These are phyloP conservation scores for Fibroporia radiculosa DNA, from an alignment of 768 basidiomycete species.

Conservation along the genomic window DNA sequence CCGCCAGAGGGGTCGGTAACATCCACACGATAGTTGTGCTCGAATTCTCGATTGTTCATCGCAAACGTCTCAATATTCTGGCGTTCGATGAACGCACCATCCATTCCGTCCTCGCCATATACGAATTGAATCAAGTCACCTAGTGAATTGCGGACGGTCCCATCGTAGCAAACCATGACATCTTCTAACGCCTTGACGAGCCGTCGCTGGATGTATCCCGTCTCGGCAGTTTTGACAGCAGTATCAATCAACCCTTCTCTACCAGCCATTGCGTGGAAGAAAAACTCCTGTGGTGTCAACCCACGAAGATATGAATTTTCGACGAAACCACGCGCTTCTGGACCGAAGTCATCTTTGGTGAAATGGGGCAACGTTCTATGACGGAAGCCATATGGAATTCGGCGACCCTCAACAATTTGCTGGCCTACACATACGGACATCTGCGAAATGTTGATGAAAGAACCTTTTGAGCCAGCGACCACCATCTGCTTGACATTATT, in stretches of 20 bases:
- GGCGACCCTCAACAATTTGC: slow-evolving; percentile 95
- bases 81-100: slow-evolving; percentile 94
- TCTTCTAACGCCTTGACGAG: slow-evolving; percentile 98
- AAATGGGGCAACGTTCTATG: slow-evolving; percentile 97
- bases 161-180: slow-evolving; percentile 95
- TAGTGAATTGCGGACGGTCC: slow-evolving; percentile 94
- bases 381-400: slow-evolving; percentile 96
- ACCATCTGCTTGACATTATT: slow-evolving; percentile 99
- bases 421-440: slow-evolving; percentile 99
- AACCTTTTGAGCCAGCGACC: slow-evolving; percentile 96
- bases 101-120: slow-evolving; percentile 99
- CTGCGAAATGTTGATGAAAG: slow-evolving; percentile 99
- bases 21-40: slow-evolving; percentile 91
- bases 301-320: slow-evolving; percentile 98
- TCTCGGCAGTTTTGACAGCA: slow-evolving; percentile 99
- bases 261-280: slow-evolving; percentile 99
- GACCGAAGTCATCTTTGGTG: slow-evolving; percentile 97
- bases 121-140: slow-evolving; percentile 95
- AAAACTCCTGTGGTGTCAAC: slow-evolving; percentile 95
- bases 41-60: slow-evolving; percentile 75
- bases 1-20: slow-evolving; percentile 78
- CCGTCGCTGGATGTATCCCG: slow-evolving; percentile 97
- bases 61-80: slow-evolving; percentile 89
- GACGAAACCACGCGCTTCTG: slow-evolving; percentile 96
- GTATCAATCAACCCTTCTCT: slow-evolving; percentile 99